Conservation (phyloP, 1,284 basidiomycete genomes). For the Xerocomus minutiporus region DNA sequence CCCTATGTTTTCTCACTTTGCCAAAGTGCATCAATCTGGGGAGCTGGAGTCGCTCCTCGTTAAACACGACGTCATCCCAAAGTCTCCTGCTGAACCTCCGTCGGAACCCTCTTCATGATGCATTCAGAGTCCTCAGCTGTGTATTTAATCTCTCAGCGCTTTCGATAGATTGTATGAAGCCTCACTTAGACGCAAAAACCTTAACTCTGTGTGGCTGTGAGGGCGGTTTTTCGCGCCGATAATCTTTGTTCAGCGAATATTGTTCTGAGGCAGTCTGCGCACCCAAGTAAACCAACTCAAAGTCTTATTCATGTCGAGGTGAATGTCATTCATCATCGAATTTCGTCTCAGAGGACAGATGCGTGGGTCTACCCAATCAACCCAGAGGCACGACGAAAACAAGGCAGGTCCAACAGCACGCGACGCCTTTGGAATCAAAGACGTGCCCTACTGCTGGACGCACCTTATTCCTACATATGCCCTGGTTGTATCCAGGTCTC, state of each 20-base stretch:
- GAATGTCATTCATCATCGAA: too few species aligned
- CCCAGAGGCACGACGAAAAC: conserved; percentile 4
- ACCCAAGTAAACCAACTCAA: too few species aligned
- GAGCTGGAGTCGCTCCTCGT: conserved; percentile 85
- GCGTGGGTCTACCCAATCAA: neutral
- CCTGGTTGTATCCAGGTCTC: neutral
- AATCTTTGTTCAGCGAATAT: too few species aligned
- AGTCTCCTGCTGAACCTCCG: conserved; percentile 12
- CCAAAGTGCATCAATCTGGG: conserved; percentile 90
- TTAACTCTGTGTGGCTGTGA: too few species aligned
- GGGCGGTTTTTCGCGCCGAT: too few species aligned
- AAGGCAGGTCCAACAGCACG: conserved; percentile 21
- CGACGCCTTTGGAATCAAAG: conserved; percentile 12
- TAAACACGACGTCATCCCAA: conserved; percentile 65
- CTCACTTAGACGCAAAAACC: neutral
- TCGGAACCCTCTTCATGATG: conserved; percentile 14
- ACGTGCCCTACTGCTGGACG: conserved; percentile 19
- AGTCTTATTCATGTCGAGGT: too few species aligned
- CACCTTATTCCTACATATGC: conserved; percentile 18
- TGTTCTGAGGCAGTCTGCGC: too few species aligned
- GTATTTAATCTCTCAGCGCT: neutral
- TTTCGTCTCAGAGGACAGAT: too few species aligned
- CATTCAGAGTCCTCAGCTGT: neutral
- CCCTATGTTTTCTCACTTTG: conserved; percentile 1
- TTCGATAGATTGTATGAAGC: conserved; percentile 2